phyloP scores from a whole-genome alignment of 2,329 filamentous ascomycete genomes.

The Stagonosporopsis cucurbitacearum region DNA sequence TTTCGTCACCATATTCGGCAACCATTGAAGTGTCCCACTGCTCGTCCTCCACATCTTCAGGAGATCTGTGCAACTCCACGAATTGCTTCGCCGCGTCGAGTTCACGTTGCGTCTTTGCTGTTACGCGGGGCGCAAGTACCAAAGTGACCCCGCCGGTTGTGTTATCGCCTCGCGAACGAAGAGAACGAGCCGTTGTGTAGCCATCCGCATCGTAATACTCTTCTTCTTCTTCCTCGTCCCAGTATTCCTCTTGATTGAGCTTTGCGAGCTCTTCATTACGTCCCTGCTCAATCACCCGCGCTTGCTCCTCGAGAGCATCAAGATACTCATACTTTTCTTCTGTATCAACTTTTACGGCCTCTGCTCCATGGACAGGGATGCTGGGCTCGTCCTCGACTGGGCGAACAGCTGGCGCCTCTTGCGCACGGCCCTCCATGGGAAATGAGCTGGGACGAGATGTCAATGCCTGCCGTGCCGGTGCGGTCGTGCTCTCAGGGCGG shows the following conservation, averaged over 20 bases:
- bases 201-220: slow-evolving; percentile 75
- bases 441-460: slow-evolving; percentile 32
- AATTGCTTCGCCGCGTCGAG: slow-evolving; percentile 70
- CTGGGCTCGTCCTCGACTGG: slow-evolving; percentile 18
- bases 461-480: slow-evolving; percentile 31
- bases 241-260: slow-evolving; percentile 71
- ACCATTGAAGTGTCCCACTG: slow-evolving; percentile 97
- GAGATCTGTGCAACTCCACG: slow-evolving; percentile 69
- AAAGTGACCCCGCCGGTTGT: slow-evolving; percentile 69
- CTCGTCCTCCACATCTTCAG: slow-evolving; percentile 86
- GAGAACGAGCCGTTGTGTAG: slow-evolving; percentile 78
- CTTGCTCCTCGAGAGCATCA: slow-evolving; percentile 48
- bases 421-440: slow-evolving; percentile 31
- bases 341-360: slow-evolving; percentile 25
- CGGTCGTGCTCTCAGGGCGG: slow-evolving; percentile 25
- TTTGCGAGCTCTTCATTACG: slow-evolving; percentile 47
- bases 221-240: slow-evolving; percentile 75
- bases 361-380: slow-evolving; percentile 15
- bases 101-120: slow-evolving; percentile 72
- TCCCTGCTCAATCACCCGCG: slow-evolving; percentile 45
- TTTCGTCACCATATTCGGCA: slow-evolving; percentile 93
- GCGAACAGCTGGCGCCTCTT: slow-evolving; percentile 25
- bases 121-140: slow-evolving; percentile 75
- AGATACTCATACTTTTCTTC: slow-evolving; percentile 46
- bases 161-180: slow-evolving; percentile 76